Evolutionary conservation across 2,329 filamentous ascomycete species (phyloP).

Genomic region (Neophaeococcomyces aloes): DNA sequence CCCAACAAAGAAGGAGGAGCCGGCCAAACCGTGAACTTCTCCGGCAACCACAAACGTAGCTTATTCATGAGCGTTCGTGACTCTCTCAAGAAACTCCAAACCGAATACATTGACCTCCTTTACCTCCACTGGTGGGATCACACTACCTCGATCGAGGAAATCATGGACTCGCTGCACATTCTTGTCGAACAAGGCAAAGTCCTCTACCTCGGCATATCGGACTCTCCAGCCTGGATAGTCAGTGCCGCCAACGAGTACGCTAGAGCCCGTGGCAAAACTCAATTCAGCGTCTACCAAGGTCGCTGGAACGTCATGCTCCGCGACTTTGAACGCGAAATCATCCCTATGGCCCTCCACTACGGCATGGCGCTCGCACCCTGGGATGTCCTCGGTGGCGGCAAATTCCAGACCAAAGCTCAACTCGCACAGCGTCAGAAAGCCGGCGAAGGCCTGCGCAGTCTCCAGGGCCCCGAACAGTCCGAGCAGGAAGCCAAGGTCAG

Average conservation of each 20-base stretch:
- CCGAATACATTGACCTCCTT: constrained; percentile 44
- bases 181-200: constrained; percentile 33
- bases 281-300: constrained; percentile 31
- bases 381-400: constrained; percentile 46
- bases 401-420: constrained; percentile 41
- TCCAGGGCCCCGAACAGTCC: constrained; percentile 27
- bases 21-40: constrained; percentile 30
- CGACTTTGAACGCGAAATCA: constrained; percentile 34
- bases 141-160: constrained; percentile 29
- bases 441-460: constrained; percentile 32
- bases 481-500: constrained; percentile 45
- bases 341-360: constrained; percentile 32
- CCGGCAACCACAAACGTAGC: constrained; percentile 36
- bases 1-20: constrained; percentile 20
- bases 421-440: constrained; percentile 34
- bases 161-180: constrained; percentile 32
- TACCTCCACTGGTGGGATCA: constrained; percentile 48
- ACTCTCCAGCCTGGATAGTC: constrained; percentile 34
- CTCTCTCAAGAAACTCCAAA: constrained; percentile 40
- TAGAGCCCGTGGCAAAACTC: constrained; percentile 30
- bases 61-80: constrained; percentile 35
- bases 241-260: constrained; percentile 32
- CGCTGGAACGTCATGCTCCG: constrained; percentile 31
- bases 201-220: constrained; percentile 33
- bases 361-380: constrained; percentile 46